These are phyloP conservation scores for Pezicula rhizophila DNA, from an alignment of 2,329 filamentous ascomycete species.

Conservation along the genomic window DNA sequence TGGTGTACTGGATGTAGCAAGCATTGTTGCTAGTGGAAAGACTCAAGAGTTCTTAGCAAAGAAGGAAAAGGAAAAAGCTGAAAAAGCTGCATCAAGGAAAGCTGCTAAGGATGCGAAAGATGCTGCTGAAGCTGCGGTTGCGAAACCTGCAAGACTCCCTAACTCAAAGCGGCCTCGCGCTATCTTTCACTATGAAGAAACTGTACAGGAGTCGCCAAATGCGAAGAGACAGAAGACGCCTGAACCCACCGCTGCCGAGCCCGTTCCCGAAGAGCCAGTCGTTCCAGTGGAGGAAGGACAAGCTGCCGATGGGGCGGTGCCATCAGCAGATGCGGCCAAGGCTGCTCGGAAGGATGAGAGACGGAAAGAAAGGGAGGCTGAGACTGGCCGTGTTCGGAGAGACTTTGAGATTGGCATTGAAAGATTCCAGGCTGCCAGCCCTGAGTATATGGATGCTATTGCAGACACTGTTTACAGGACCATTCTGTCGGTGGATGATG, in stretches of 20 bases:
- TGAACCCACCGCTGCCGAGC: constrained; percentile 11
- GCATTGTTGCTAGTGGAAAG: constrained; percentile 74
- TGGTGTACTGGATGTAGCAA: constrained; percentile 77
- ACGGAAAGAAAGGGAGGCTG: constrained; percentile 22
- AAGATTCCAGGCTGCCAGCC: constrained; percentile 63
- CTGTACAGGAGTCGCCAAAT: constrained; percentile 38
- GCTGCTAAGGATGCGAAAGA: constrained; percentile 49
- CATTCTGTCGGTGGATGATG: constrained; percentile 76
- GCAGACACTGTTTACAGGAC: constrained; percentile 78
- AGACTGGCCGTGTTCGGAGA: constrained; percentile 49
- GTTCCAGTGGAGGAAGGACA: constrained; percentile 8
- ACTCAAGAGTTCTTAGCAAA: constrained; percentile 77
- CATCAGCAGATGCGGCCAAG: constrained; percentile 16
- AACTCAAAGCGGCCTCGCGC: constrained; percentile 67
- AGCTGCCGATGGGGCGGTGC: constrained; percentile 5
- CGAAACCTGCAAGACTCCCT: constrained; percentile 55
- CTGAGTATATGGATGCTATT: constrained; percentile 74
- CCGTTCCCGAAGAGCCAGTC: constrained; percentile 3
- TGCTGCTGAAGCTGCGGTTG: constrained; percentile 39
- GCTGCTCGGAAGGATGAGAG: constrained; percentile 23
- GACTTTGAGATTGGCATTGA: constrained; percentile 75
- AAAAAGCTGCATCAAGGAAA: constrained; percentile 56
- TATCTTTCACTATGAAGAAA: constrained; percentile 68
- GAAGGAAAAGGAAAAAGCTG: constrained; percentile 73
- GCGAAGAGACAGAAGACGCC: constrained; percentile 33